Percentiles rank a stretch among this genome's conserved stretches.
phyloP scores from a whole-genome alignment of 2,329 filamentous ascomycete genomes.

The Diplocarpon mali region DNA sequence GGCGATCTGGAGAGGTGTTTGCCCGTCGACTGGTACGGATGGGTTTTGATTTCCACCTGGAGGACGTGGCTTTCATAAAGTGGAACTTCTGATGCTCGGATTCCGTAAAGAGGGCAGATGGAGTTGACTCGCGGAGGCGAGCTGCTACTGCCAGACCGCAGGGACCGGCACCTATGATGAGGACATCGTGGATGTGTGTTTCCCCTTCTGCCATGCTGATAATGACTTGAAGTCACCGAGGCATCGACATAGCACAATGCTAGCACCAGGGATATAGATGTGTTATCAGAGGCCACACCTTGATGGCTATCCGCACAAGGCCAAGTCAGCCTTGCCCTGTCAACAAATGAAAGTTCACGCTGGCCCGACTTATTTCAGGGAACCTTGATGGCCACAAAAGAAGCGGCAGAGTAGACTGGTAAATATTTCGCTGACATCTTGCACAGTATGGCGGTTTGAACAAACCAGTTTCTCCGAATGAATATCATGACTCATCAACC shows the following conservation, averaged over 20 bases:
- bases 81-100: conserved; percentile 71
- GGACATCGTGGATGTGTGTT: conserved; percentile 44
- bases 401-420: neutral
- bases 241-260: neutral
- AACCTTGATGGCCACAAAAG: conserved; percentile 5
- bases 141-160: conserved; percentile 65
- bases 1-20: conserved; percentile 28
- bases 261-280: neutral
- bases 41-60: conserved; percentile 26
- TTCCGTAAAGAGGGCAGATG: conserved; percentile 65
- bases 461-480: neutral
- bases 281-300: conserved; percentile 5
- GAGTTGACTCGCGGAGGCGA: conserved; percentile 59
- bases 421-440: neutral
- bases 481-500: conserved; percentile 41
- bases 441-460: neutral
- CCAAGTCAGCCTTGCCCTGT: conserved; percentile 2
- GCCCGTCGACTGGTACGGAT: conserved; percentile 26
- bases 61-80: conserved; percentile 45
- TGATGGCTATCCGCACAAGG: conserved; percentile 7
- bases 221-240: neutral
- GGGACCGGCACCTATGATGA: conserved; percentile 55
- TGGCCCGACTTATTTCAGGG: neutral
- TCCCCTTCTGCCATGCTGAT: conserved; percentile 1
- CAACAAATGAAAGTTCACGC: neutral